phyloP scores from a whole-genome alignment of 176 grass and related monocot genomes.

The Lolium multiflorum region DNA sequence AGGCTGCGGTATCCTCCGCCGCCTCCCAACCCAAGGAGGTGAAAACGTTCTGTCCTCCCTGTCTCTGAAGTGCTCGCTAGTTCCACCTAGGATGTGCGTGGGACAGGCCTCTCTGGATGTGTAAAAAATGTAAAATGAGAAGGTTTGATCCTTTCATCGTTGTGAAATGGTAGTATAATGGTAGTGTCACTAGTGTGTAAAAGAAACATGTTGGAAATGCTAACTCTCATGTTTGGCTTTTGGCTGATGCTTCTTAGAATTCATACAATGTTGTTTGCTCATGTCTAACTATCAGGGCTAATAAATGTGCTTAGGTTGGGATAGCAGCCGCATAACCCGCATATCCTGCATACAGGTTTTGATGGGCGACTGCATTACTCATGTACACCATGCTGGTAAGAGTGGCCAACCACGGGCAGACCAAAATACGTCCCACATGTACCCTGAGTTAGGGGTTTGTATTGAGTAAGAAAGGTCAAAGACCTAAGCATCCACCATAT shows the following conservation, averaged over 20 bases:
- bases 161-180: conserved; percentile 26
- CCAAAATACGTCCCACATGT: no score
- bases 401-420: no score
- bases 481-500: no score
- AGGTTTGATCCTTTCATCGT: not conserved
- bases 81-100: not conserved
- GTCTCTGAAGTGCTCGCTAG: conserved; percentile 2
- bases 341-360: no score
- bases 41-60: conserved; percentile 38
- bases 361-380: no score
- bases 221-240: not conserved
- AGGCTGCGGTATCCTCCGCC: conserved; percentile 30
- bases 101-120: not conserved
- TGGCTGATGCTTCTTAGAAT: not conserved
- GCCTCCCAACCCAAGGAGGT: conserved; percentile 34
- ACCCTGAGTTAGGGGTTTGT: no score
- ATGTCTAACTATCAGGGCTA: not conserved
- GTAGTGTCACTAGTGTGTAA: not conserved
- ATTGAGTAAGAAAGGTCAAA: no score
- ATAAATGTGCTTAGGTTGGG: no score
- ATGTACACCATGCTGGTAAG: no score
- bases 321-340: no score
- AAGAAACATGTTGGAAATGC: conserved; percentile 26
- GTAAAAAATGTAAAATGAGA: conserved; percentile 22
- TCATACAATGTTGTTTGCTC: conserved; percentile 14